Evolutionary conservation across 2,329 filamentous ascomycete genomes (phyloP).

Genomic region (Orbilia javanica): DNA sequence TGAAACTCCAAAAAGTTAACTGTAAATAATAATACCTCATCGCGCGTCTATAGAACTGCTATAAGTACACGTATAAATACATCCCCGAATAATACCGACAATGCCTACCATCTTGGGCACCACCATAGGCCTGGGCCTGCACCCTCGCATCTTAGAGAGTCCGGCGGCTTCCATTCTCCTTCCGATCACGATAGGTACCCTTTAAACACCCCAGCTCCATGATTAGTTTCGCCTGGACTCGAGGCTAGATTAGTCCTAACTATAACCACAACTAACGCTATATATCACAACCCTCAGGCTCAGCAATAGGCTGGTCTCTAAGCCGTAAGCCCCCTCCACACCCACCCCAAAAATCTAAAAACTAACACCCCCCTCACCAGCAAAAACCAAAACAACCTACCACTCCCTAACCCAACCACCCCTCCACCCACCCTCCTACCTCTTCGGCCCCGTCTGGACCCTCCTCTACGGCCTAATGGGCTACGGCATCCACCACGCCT

Average conservation of each 20-base stretch:
- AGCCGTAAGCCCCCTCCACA: conserved; percentile 37
- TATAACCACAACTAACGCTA: too few species aligned
- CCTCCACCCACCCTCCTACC: conserved; percentile 72
- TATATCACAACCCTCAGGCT: conserved; percentile 28
- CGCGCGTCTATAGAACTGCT: too few species aligned
- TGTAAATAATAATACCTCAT: background rate
- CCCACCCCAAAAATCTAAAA: conserved; percentile 5
- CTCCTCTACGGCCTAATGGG: conserved; percentile 83
- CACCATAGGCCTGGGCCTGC: conserved; percentile 67
- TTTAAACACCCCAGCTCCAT: conserved; percentile 75
- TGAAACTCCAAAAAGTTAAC: background rate
- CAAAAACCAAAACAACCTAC: conserved; percentile 74
- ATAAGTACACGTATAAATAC: too few species aligned
- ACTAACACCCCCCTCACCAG: conserved; percentile 64
- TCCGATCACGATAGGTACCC: conserved; percentile 76
- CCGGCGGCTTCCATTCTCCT: conserved; percentile 80
- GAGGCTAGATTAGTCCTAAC: too few species aligned
- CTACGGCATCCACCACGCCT: conserved; percentile 85
- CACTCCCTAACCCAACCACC: conserved; percentile 76
- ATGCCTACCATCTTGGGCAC: conserved; percentile 40
- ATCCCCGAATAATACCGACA: background rate
- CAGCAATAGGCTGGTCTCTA: conserved; percentile 46
- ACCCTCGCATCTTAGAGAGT: conserved; percentile 77
- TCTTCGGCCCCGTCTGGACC: conserved; percentile 77
- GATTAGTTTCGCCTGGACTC: too few species aligned